Conservation (phyloP, 371 early-diverging fungal species). For the Circinella minor region DNA sequence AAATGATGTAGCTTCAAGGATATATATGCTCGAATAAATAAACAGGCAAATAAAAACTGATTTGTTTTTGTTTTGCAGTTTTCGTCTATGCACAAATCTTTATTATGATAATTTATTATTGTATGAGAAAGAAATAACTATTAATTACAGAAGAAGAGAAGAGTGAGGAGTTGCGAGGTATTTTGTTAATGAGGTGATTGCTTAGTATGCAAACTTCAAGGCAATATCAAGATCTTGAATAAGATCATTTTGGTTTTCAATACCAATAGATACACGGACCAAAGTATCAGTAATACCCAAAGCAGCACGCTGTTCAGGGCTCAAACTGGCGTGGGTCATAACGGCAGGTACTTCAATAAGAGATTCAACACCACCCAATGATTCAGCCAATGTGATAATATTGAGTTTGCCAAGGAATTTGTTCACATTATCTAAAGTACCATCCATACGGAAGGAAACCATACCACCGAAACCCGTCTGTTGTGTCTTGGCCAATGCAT, state of each 20-base stretch:
- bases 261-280: conserved; percentile 82
- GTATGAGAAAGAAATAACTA: not conserved
- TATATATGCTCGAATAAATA: conserved; percentile 70
- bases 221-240: conserved; percentile 70
- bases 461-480: conserved; percentile 87
- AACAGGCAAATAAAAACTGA: not conserved
- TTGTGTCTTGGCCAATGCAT: conserved; percentile 80
- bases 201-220: conserved; percentile 51
- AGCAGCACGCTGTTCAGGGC: conserved; percentile 73
- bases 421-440: conserved; percentile 70
- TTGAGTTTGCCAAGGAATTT: conserved; percentile 68
- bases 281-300: conserved; percentile 85
- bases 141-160: not conserved
- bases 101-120: not conserved
- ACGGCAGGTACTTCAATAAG: conserved; percentile 83
- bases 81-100: not conserved
- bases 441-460: conserved; percentile 85
- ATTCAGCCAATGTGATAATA: conserved; percentile 85
- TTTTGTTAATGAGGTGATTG: not conserved
- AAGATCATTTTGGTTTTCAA: conserved; percentile 84
- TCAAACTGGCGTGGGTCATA: conserved; percentile 89
- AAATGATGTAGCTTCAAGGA: conserved; percentile 86
- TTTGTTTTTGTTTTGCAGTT: not conserved
- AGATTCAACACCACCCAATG: conserved; percentile 87
- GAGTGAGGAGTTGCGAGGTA: not conserved